phyloP scores from a whole-genome alignment of 2,329 filamentous ascomycete genomes.

The Aschersonia sp. region DNA sequence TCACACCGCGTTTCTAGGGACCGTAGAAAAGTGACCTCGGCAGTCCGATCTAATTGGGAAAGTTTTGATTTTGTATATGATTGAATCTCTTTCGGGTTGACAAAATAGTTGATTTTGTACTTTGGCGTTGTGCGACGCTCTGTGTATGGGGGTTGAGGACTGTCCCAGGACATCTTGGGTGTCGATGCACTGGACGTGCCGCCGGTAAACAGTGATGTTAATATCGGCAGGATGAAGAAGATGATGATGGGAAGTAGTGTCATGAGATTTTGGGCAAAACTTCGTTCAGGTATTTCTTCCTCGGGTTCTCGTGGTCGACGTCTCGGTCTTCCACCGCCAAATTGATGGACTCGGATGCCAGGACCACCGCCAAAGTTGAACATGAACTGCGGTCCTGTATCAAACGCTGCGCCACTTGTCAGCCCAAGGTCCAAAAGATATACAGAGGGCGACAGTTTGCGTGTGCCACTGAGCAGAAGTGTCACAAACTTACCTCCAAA shows the following conservation, averaged over 20 bases:
- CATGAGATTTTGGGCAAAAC: constrained; percentile 45
- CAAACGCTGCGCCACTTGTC: constrained; percentile 35
- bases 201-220: constrained; percentile 65
- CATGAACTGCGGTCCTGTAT: constrained; percentile 74
- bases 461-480: too few species aligned
- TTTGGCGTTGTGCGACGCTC: constrained; percentile 55
- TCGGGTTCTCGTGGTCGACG: constrained; percentile 57
- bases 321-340: constrained; percentile 67
- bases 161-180: constrained; percentile 66
- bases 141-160: constrained; percentile 56
- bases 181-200: constrained; percentile 25
- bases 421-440: neutral
- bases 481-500: constrained; percentile 24
- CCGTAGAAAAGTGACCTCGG: constrained; percentile 60
- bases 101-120: constrained; percentile 68
- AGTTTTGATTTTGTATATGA: constrained; percentile 58
- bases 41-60: constrained; percentile 58
- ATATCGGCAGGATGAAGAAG: constrained; percentile 72
- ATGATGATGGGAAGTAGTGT: constrained; percentile 79
- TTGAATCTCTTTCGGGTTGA: constrained; percentile 65
- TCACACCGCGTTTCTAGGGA: constrained; percentile 60
- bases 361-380: constrained; percentile 91
- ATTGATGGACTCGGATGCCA: constrained; percentile 88
- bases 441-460: neutral
- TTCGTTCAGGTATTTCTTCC: constrained; percentile 32